Conservation (phyloP, 2,329 filamentous ascomycete species). For the Camillea tinctor region DNA sequence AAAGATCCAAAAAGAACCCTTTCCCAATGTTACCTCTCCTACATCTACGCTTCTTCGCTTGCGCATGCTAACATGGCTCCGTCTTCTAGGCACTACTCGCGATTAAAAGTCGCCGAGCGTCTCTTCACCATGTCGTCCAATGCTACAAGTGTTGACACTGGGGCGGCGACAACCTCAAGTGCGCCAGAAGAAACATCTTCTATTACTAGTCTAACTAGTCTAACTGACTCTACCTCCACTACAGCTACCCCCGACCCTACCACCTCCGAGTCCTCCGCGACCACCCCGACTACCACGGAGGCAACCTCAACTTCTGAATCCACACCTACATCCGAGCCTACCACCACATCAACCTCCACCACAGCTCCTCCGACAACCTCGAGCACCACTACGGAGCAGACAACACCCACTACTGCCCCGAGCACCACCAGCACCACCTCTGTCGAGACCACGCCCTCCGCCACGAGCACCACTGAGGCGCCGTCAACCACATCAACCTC, state of each 20-base stretch:
- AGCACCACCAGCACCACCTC: conserved; percentile 3
- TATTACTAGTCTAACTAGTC: conserved; percentile 11
- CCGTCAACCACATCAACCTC: conserved; percentile 8
- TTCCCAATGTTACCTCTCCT: conserved; percentile 2
- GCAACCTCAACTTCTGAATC: background rate
- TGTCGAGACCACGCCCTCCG: background rate
- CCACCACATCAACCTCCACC: conserved; percentile 4
- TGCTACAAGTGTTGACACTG: conserved; percentile 21
- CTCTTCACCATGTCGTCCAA: conserved; percentile 35
- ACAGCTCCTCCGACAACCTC: conserved; percentile 9
- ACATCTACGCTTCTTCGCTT: background rate
- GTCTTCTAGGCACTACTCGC: conserved; percentile 27
- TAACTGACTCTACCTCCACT: conserved; percentile 7
- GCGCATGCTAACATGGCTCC: conserved; percentile 36
- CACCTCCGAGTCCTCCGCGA: conserved; percentile 14
- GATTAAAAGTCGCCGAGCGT: conserved; percentile 19
- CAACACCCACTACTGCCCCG: conserved; percentile 4
- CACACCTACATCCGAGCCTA: background rate
- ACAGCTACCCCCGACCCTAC: conserved; percentile 15
- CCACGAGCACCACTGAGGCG: conserved; percentile 10
- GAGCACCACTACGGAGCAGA: conserved; percentile 3
- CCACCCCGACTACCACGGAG: conserved; percentile 25
- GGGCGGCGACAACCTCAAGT: conserved; percentile 11
- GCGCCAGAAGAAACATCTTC: conserved; percentile 8
- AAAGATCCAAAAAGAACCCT: too few relatives aligned